phyloP scores from a whole-genome alignment of 2,329 filamentous ascomycete species.

The Tetracladium maxilliforme region DNA sequence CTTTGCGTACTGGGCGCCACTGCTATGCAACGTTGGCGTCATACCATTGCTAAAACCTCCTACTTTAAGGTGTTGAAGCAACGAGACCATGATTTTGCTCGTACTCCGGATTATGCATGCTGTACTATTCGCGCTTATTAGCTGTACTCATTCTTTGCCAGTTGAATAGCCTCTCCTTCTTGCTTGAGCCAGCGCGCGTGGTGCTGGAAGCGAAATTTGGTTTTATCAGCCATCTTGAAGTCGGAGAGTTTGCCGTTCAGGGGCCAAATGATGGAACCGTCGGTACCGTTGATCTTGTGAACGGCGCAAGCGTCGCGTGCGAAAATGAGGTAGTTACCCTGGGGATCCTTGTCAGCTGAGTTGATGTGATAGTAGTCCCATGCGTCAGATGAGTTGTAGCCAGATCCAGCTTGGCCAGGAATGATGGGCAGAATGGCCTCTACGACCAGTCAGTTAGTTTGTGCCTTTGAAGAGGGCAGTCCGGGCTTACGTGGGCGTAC shows the following conservation, averaged over 20 bases:
- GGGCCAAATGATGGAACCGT: conserved; percentile 30
- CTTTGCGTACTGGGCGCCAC: too few species aligned
- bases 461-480: conserved; percentile 2
- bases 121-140: too few species aligned
- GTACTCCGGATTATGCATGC: too few species aligned
- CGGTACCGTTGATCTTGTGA: conserved; percentile 29
- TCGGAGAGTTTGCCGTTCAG: conserved; percentile 26
- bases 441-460: conserved; percentile 7
- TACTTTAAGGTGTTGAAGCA: too few species aligned
- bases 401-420: conserved; percentile 23
- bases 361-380: conserved; percentile 21
- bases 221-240: conserved; percentile 22
- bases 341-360: conserved; percentile 20
- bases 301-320: conserved; percentile 27
- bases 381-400: conserved; percentile 21
- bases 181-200: conserved; percentile 22
- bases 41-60: too few species aligned
- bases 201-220: conserved; percentile 33
- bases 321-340: conserved; percentile 30
- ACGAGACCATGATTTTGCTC: too few species aligned
- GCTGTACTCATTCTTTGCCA: too few species aligned
- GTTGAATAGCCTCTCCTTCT: too few species aligned
- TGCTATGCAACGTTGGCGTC: too few species aligned
- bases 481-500: conserved; percentile 17
- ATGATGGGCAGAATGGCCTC: conserved; percentile 29